phyloP scores from a whole-genome alignment of 805 yeast species.

The Kluyveromyces siamensis region DNA sequence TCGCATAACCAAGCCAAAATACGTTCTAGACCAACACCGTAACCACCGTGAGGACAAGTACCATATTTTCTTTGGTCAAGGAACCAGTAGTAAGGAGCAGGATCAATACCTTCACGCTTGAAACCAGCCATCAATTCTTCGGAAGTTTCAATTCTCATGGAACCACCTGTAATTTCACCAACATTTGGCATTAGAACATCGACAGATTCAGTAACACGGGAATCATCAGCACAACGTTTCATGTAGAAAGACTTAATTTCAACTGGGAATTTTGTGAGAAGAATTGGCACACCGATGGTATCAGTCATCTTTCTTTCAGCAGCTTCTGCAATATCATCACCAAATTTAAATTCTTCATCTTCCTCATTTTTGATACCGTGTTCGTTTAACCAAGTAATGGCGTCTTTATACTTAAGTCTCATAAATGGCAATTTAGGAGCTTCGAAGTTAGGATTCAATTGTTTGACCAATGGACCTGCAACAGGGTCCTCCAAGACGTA shows the following conservation, averaged over 20 bases:
- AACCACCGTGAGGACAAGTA: constrained; percentile 98
- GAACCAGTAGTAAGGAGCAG: constrained; percentile 90
- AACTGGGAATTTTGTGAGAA: constrained; percentile 90
- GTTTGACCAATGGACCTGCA: constrained; percentile 82
- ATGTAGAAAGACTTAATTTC: constrained; percentile 97
- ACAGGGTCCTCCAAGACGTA: constrained; percentile 82
- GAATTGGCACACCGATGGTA: constrained; percentile 83
- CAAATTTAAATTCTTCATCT: constrained; percentile 85
- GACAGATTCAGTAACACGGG: constrained; percentile 94
- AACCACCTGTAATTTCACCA: constrained; percentile 98
- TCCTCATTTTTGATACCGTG: constrained; percentile 92
- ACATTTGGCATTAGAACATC: constrained; percentile 99
- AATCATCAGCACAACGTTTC: constrained; percentile 85
- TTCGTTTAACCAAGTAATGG: constrained; percentile 93
- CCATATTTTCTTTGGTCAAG: constrained; percentile 94
- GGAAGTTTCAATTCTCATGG: constrained; percentile 84
- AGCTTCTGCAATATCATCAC: constrained; percentile 99
- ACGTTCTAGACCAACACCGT: constrained; percentile 97
- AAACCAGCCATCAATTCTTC: constrained; percentile 85
- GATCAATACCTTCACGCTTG: constrained; percentile 83
- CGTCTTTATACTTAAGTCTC: constrained; percentile 86
- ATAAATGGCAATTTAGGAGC: constrained; percentile 81
- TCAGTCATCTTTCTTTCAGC: constrained; percentile 99
- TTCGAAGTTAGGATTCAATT: constrained; percentile 84
- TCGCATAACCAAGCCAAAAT: constrained; percentile 97